Evolutionary conservation across 2,329 filamentous ascomycete species (phyloP), one percentile per base, ranked within the genome.

Genomic region (Esteya vermicola): DNA sequence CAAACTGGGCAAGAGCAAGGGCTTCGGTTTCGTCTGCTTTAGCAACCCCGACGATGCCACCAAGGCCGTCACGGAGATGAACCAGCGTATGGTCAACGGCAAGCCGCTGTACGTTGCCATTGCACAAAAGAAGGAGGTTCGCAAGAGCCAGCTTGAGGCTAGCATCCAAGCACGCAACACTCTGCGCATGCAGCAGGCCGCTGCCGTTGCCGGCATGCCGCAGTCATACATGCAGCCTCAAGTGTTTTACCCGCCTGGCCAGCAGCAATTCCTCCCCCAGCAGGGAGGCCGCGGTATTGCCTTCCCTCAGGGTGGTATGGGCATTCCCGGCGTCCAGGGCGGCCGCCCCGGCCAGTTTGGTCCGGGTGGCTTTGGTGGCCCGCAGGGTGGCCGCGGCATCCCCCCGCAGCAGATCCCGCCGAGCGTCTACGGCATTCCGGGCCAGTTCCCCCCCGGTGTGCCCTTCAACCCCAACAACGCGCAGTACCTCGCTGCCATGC

Each of bases 21-120:
- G 91, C 61, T 98, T 98, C 61, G 91, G 91, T 54, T 98, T 98
- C 63, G 91, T 98, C 57, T 98, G 91, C 82, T 98, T 98, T 72
- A 91, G 84, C 75, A 96, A 93, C 73, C 88, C 91, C 45, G 91
- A 98, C 55, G 91, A 98, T 62, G 91, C 91, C 50, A 95, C 89
- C 67, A 96, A 96, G 78, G 91, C 91, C 49, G 89, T 98, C 49
- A 86, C 88, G 45, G 91, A 98, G 65, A 95, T 96, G 85, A 98
- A 98, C 73, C 89, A 96, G 73, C 86, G 91, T 64, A 98, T 98
- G 91, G 73, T 96, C 52, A 82, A 88, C 62, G 76, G 75, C 68
- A 98, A 98, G 78, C 91, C 91, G 43, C 74, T 98, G 45, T 98
- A 98, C 59, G 91, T 98, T 55, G 91, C 91, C 53, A 77, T 98